Conservation (phyloP, 2,329 filamentous ascomycete genomes). For the Cadophora luteo-olivacea region DNA sequence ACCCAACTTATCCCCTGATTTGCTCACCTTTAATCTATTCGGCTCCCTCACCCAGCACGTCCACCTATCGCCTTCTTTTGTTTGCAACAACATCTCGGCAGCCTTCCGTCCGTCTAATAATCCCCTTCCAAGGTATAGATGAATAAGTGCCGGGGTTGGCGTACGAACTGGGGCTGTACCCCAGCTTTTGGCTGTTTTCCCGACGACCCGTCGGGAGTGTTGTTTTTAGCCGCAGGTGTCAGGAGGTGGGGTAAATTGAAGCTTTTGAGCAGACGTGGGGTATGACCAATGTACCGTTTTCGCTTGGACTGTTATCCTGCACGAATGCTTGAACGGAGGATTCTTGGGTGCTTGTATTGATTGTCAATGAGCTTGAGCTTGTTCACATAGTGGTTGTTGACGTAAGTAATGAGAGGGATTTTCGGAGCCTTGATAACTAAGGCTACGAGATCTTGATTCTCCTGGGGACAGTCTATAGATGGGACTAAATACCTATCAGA, state of each 20-base stretch:
- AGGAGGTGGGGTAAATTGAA: not conserved
- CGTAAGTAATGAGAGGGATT: not conserved
- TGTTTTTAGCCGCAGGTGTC: conserved; percentile 20
- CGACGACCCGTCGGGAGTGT: conserved; percentile 31
- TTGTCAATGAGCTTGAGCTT: not conserved
- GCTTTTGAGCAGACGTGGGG: not conserved
- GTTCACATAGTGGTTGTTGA: not conserved
- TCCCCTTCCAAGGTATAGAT: not conserved
- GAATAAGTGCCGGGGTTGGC: not conserved
- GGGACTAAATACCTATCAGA: not conserved
- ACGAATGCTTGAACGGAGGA: not conserved
- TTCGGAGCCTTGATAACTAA: too few relatives aligned
- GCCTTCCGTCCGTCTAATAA: not conserved
- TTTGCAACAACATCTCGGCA: not conserved
- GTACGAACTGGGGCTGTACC: conserved; percentile 16
- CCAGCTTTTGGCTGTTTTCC: conserved; percentile 24
- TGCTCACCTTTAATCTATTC: not conserved
- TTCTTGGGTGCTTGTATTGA: not conserved
- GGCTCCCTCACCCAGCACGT: conserved; percentile 12
- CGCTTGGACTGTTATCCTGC: not conserved
- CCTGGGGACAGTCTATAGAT: too few relatives aligned
- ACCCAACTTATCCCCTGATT: not conserved
- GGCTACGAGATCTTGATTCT: too few relatives aligned
- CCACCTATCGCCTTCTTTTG: not conserved
- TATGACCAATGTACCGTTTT: not conserved